Base-by-base conservation (phyloP, 352 stramenopile species). In the Pythium insidiosum region DNA sequence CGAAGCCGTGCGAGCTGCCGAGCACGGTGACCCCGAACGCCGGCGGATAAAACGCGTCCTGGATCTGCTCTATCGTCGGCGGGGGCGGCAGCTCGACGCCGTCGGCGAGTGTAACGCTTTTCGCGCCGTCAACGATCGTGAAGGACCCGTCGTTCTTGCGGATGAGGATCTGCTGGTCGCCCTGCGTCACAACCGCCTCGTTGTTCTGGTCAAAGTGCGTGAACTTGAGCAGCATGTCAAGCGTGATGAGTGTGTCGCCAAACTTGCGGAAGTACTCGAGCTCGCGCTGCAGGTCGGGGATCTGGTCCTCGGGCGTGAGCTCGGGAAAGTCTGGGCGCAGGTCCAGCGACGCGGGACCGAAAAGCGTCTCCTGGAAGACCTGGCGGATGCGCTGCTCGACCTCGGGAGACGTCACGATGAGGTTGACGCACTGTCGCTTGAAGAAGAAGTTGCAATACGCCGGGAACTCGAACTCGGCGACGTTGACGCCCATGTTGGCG, bases 391-490 rank as follows among this genome's bases (percentile, higher is more conserved):
- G 73, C 13, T 64, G 47, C 56, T 94, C 82, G 7, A 89, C 78
- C 21, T 92, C 82, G 29, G 60, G 54, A 2, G 74, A 89, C 5
- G 67, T 65, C 29, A 94, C 82, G 39, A 95, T 84, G 18, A 95
- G 69, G 43, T 94, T 94, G 6, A 95, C 70, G 42, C 73, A 85
- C 47, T 92, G 79, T 2, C 74, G 57, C 49, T 92, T 91, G 60
- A 94, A 91, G 63, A 98, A 98, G 61, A 97, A 98, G 59, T 98
- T 98, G 61, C 96, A 98, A 53, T 98, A 98, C 5, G 88, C 93
- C 6, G 94, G 94, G 58, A 98, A 98, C 73, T 98, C 94, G 56
- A 98, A 98, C 58, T 98, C 94, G 16, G 91, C 92, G 15, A 98
- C 74, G 58, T 98, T 98, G 10, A 98, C 85, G 33, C 92, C 94